Base-by-base conservation (phyloP, 73 alveolate genomes). In the Paramecium sexaurelia region DNA sequence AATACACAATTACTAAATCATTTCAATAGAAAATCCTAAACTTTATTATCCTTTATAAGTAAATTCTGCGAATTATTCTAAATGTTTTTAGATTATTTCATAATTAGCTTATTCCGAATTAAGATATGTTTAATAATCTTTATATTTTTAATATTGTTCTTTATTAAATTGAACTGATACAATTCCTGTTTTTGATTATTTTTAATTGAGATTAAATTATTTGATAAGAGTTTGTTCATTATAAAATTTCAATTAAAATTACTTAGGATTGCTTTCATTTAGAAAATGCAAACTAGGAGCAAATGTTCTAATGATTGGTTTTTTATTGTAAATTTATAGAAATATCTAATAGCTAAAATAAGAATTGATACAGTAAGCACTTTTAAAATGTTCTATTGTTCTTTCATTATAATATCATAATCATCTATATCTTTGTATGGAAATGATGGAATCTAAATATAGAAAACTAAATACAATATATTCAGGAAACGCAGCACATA, bases 121-220 rank as follows among this genome's bases (percentile, higher is more conserved):
- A 13, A 71, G 32, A 36, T 35, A 71, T 6, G 55, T 35, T 8
- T 71, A 22, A 36, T 71, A 71, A 20, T 71, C 86, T 71, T 37
- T 71, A 20, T 37, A 71, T 71, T 71, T 35, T 71, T 32, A n/a
- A 37, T 61, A 61, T 26, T 61, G 11, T 26, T 61, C 13, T 6
- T 26, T 26, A 61, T 61, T 61, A 8, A 61, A 61, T 61, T 26
- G 5, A 2, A 61, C 11, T 4, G 20, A 32, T 13, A 61, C 10
- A 6, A 45, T 61, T 29, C 83, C 83, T 61, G 83, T 61, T 11
- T 61, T 26, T 29, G 83, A 61, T 71, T 71, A 71, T 36, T 71
- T 71, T 35, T 71, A n/a, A 37, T 37, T 71, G 32, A 71, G 56
- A 71, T 33, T 36, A 71, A 11, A 71, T 13, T 32, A 22, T 37